Base-by-base conservation (phyloP, 2,329 filamentous ascomycete species). In the Penicillium sp. region DNA sequence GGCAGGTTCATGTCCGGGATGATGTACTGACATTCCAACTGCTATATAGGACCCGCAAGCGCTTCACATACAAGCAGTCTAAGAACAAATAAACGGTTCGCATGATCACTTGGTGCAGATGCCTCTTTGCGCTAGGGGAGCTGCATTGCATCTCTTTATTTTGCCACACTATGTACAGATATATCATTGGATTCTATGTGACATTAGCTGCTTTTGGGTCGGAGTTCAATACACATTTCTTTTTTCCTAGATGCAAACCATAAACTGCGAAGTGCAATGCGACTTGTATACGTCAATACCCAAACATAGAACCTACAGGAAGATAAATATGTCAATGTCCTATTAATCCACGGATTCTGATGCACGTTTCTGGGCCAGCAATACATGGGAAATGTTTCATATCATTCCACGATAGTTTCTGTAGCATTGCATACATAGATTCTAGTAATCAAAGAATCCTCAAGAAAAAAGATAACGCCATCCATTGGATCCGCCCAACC, bases 11-110 rank as follows among this genome's bases (percentile, higher is more conserved):
- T 4, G 24, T 26, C 8, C 24, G 6, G 12, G 2, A 8, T 29
- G 12, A 17, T 43, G 4, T 37, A 8, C 45, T 48, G n/a, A 37
- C 35, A 6, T 35, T 3, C 22, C 41, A 17, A 33, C 38, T 37
- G 37, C 19, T 40, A 8, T 47, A 48, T 60, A 86, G 83, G 53
- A 87, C 83, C 47, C 75, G 83, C 59, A 85, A 85, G 70, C 73
- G 74, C 38, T 85, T 86, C 69, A 75, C 73, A 26, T 86, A 85
- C 66, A 85, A 83, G 71, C 75, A 78, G 71, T 83, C 80, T 52
- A 86, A 86, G 78, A 86, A 86, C 69, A 84, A 78, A 70, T 83
- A 75, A 59, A 58, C 46, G 38, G 33, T 37, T 53, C 28, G 32
- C 40, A 39, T 52, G 29, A 38, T 29, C 33, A 15, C 26, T 13